Base-by-base conservation (phyloP, 2,329 filamentous ascomycete species). In the Fusarium sp. region DNA sequence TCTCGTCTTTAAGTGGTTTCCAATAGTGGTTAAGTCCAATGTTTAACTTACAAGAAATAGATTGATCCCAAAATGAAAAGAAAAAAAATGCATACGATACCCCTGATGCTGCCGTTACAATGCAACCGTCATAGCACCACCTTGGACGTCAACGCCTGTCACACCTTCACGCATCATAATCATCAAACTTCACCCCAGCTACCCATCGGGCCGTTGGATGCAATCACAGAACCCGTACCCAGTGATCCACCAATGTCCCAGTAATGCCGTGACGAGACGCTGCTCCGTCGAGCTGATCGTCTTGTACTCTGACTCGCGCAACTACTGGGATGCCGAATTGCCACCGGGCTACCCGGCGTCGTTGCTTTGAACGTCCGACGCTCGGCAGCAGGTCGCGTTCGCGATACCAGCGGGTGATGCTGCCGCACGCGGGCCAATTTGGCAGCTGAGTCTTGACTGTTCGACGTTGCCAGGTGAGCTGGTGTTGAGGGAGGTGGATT, bases 231-330 rank as follows among this genome's bases (percentile, higher is more conserved):
- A 5, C 91, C 91, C 57, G 92, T 95, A 3, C 92, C 92, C 24
- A 94, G 87, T 72, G 90, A 94, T 7, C 90, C 92, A 26, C 93
- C 93, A 69, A 97, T 88, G 78, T 97, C 95, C 95, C 95, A 98
- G 79, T 97, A 98, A 77, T 97, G 93, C 54, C 94, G 84, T 45
- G 90, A 93, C 44, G 92, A 95, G 34, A 89, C 87, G 69, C 88
- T 91, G 73, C 89, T 92, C 53, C 87, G 84, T 74, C 86, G 85
- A 39, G 88, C 90, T 34, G 89, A 93, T 72, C 91, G 89, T 77
- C 91, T 91, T 9, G 93, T 93, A 78, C 93, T 97, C 80, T 97
- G 93, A 76, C 93, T 97, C 6, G 93, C 94, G 78, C 94, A 97
- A 78, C 92, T 97, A 61, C 89, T 81, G 79, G 81, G 78, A 68